A percentile compares a stretch with the other conserved stretches of the same genome.
Evolutionary conservation across 2,329 filamentous ascomycete genomes (phyloP).

Genomic region (Coniella lustricola): DNA sequence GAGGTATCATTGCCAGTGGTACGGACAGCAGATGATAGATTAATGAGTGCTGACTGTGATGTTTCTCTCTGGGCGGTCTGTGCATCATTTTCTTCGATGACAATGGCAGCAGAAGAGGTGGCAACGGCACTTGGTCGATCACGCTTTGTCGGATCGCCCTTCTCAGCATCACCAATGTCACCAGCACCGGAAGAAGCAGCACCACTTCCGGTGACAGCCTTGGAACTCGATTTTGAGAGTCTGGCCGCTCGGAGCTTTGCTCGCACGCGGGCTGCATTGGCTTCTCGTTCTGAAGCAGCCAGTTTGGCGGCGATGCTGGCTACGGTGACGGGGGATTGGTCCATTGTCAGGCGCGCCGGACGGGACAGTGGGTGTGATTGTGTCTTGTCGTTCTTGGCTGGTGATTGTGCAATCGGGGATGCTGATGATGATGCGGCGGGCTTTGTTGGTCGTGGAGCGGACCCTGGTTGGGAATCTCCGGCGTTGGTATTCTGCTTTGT

Average conservation of each 20-base stretch:
- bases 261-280: conserved; percentile 55
- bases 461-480: too few relatives aligned
- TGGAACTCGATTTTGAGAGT: conserved; percentile 24
- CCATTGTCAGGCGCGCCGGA: conserved; percentile 29
- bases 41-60: too few relatives aligned
- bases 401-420: conserved; percentile 18
- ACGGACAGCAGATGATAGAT: too few relatives aligned
- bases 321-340: conserved; percentile 54
- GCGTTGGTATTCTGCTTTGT: too few relatives aligned
- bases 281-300: conserved; percentile 56
- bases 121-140: not conserved
- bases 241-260: conserved; percentile 54
- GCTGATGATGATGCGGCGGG: conserved; percentile 1
- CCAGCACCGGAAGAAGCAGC: not conserved
- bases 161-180: not conserved
- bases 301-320: conserved; percentile 56
- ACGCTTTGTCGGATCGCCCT: not conserved
- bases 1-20: too few relatives aligned
- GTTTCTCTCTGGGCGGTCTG: too few relatives aligned
- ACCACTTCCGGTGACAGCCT: not conserved
- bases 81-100: not conserved
- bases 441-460: too few relatives aligned
- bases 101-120: not conserved
- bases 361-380: conserved; percentile 30
- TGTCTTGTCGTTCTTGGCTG: conserved; percentile 19